Base-by-base conservation (phyloP, 2,329 filamentous ascomycete species). In the Chrysoporthe puriensis region DNA sequence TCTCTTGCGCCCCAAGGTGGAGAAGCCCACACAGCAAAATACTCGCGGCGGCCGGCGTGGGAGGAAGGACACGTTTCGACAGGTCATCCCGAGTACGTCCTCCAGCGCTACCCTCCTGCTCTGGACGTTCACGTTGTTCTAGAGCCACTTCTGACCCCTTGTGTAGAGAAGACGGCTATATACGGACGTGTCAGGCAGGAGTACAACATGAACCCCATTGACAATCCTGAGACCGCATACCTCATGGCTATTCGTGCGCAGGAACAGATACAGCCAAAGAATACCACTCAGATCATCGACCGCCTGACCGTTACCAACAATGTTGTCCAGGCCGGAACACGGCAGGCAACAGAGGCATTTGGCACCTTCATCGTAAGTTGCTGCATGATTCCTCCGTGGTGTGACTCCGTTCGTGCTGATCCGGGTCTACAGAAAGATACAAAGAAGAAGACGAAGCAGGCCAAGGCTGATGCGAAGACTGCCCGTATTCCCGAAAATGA, bases 401-500 rank as follows among this genome's bases (percentile, higher is more conserved):
- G 26, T 18, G n/a, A 36, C n/a, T 5, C 8, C 2, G 7, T n/a
- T 11, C 32, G 52, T 70, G 26, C 70, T 68, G 34, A 63, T 18
- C 8, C 61, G 70, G 18, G 71, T 16, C 34, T 13, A 36, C 66
- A 89, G 87, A 88, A 88, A 85, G 83, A 81, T 79, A 42, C 68
- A 74, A 16, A 79, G n/a, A 78, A 80, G 58, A 75, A 80, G 62
- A 78, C 81, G 73, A 87, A 88, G 77, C 81, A 85, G 70, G 84
- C 90, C 78, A 89, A 87, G 79, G 82, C 86, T 77, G 90, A 92
- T 73, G 90, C 93, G 80, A 97, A 98, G 83, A 91, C 92, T 40
- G 91, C 93, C 44, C 94, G 96, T 80, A 94, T 98, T 80, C 90
- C 93, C 57, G 90, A 94, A 78, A 91, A 93, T 83, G 91, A 96